A percentile compares a stretch with the other conserved stretches of the same genome.
Evolutionary conservation across 2,329 filamentous ascomycete genomes (phyloP).

Genomic region (Scedosporium boydii): DNA sequence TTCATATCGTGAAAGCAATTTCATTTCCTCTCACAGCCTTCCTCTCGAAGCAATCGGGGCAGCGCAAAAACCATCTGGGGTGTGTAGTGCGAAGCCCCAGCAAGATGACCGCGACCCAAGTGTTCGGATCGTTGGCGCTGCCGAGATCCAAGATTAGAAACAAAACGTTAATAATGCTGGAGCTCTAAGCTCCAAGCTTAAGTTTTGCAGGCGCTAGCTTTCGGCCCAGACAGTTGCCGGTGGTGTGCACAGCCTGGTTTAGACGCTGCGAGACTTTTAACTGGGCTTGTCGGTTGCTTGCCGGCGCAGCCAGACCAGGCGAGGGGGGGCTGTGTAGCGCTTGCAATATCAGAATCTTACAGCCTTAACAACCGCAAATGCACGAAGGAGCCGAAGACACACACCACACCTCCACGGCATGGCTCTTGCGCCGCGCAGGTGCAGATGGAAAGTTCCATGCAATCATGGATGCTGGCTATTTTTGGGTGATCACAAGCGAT

Average conservation of each 20-base stretch:
- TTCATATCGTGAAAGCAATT: too few relatives aligned
- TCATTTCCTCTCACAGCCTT: too few relatives aligned
- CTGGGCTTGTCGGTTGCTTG: neutral
- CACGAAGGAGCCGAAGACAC: too few relatives aligned
- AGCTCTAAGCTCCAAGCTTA: neutral
- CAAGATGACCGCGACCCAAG: neutral
- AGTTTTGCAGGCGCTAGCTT: neutral
- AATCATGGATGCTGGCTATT: too few relatives aligned
- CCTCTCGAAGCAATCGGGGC: neutral
- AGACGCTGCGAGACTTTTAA: neutral
- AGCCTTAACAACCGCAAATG: too few relatives aligned
- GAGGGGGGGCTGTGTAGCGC: neutral
- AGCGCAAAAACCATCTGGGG: neutral
- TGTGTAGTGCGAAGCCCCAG: neutral
- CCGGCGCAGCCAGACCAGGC: neutral
- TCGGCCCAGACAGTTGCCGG: neutral
- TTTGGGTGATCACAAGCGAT: too few relatives aligned
- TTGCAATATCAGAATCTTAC: too few relatives aligned
- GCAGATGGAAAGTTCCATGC: too few relatives aligned
- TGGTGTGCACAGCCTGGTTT: neutral
- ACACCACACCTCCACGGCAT: too few relatives aligned
- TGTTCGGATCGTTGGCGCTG: neutral
- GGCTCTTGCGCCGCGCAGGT: too few relatives aligned
- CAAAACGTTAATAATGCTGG: neutral
- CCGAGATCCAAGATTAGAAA: conserved; percentile 1